phyloP scores from a whole-genome alignment of 2,329 filamentous ascomycete genomes.

The Phialocephala subalpina region DNA sequence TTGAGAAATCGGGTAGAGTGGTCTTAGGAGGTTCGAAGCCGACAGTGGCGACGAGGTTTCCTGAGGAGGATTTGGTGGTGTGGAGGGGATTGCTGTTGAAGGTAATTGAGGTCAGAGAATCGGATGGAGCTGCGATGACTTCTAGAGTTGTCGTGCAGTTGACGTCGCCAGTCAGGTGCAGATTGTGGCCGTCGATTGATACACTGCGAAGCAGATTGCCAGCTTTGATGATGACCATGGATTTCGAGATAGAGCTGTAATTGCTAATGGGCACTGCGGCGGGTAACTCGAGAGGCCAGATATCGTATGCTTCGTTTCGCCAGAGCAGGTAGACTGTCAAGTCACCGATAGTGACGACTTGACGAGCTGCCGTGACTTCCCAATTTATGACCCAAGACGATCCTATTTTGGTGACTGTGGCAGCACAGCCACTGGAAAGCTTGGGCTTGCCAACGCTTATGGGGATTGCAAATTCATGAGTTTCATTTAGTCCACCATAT shows the following conservation, averaged over 20 bases:
- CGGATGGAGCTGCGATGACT: constrained; percentile 67
- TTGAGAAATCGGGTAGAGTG: constrained; percentile 31
- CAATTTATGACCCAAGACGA: constrained; percentile 57
- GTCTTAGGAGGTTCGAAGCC: constrained; percentile 53
- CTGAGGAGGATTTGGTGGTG: not conserved
- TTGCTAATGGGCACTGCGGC: not conserved
- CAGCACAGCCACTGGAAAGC: not conserved
- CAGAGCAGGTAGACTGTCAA: constrained; percentile 1
- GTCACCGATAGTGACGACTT: not conserved
- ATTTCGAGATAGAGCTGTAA: constrained; percentile 9
- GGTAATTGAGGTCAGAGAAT: not conserved
- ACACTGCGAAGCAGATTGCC: constrained; percentile 70
- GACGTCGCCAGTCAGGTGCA: constrained; percentile 73
- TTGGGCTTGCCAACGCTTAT: not conserved
- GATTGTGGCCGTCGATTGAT: constrained; percentile 52
- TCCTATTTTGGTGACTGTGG: not conserved
- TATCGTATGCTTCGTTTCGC: constrained; percentile 1
- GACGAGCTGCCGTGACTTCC: constrained; percentile 52
- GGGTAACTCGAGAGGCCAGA: constrained; percentile 31
- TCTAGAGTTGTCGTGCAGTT: constrained; percentile 63
- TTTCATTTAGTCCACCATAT: constrained; percentile 66
- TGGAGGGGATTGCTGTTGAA: constrained; percentile 34
- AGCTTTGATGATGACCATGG: constrained; percentile 62
- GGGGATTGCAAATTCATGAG: constrained; percentile 59
- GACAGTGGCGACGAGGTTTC: not conserved